These are phyloP conservation scores for Sambucus nigra DNA, from an alignment of 129 eudicot species.

Conservation along the genomic window DNA sequence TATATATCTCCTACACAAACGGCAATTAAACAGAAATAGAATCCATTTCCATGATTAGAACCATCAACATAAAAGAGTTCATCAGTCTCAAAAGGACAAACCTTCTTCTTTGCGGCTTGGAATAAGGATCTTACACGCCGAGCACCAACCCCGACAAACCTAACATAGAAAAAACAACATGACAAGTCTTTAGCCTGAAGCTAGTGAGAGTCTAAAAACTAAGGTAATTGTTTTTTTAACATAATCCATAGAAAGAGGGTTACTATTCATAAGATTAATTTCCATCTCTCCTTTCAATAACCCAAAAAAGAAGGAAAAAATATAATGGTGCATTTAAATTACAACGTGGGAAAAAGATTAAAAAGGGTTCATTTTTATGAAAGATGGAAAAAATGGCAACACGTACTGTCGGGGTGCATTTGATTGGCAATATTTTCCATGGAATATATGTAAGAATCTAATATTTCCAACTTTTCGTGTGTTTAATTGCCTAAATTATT, in stretches of 20 bases:
- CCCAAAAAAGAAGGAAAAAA: neutral
- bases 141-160: conserved; percentile 97
- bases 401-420: no score
- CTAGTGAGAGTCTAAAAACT: neutral
- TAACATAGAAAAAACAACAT: conserved; percentile 20
- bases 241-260: no score
- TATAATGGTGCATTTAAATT: no score
- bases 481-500: no score
- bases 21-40: neutral
- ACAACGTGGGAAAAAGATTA: no score
- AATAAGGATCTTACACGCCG: conserved; percentile 81
- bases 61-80: neutral
- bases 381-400: neutral
- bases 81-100: conserved; percentile 5
- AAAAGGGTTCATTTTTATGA: no score
- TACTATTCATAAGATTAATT: neutral
- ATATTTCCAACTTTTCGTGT: no score
- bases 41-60: neutral
- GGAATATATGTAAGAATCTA: no score
- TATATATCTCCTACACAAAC: no score
- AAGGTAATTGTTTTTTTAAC: neutral
- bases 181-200: conserved; percentile 10
- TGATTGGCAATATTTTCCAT: no score
- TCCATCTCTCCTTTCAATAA: neutral
- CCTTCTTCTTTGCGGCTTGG: conserved; percentile 97